Conservation (phyloP, 192 early-diverging fungal genomes). For the Linnemannia hyalina region DNA sequence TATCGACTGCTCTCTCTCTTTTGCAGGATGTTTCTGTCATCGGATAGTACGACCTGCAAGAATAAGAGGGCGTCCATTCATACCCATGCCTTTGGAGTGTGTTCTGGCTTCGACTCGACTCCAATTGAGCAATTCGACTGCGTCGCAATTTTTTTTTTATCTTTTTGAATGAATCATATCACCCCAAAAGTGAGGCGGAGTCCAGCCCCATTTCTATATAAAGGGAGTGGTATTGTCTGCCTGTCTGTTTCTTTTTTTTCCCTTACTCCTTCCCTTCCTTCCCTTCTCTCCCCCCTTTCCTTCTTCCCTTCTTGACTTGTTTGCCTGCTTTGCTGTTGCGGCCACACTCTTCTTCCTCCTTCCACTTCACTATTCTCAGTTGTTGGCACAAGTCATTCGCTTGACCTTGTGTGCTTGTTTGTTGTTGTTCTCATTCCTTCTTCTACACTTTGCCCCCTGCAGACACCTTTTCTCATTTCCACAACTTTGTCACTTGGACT, state of each 20-base stretch:
- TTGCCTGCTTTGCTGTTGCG: background rate
- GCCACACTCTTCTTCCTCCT: slow-evolving; percentile 6
- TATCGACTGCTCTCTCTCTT: background rate
- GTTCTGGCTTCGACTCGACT: background rate
- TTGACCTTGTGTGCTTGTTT: slow-evolving; percentile 19
- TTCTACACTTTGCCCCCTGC: slow-evolving; percentile 6
- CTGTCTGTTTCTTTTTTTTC: too few relatives aligned
- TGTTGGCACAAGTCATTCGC: slow-evolving; percentile 17
- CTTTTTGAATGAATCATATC: background rate
- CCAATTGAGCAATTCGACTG: slow-evolving; percentile 15
- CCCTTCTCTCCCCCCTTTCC: background rate
- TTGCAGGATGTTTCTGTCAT: background rate
- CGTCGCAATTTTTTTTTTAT: slow-evolving; percentile 19
- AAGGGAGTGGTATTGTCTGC: background rate
- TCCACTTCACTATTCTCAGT: background rate
- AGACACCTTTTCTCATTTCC: background rate
- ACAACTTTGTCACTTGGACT: too few relatives aligned
- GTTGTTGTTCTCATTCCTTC: slow-evolving; percentile 10
- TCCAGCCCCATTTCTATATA: background rate
- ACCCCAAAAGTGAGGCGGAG: slow-evolving; percentile 7
- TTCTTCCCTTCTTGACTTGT: background rate
- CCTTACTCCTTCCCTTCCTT: slow-evolving; percentile 15
- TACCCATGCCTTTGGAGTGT: background rate
- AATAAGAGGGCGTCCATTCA: background rate
- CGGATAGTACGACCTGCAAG: too few relatives aligned